A percentile compares a stretch with the other conserved stretches of the same genome.
phyloP scores from a whole-genome alignment of 2,329 filamentous ascomycete genomes.

The Venturia aucupariae region DNA sequence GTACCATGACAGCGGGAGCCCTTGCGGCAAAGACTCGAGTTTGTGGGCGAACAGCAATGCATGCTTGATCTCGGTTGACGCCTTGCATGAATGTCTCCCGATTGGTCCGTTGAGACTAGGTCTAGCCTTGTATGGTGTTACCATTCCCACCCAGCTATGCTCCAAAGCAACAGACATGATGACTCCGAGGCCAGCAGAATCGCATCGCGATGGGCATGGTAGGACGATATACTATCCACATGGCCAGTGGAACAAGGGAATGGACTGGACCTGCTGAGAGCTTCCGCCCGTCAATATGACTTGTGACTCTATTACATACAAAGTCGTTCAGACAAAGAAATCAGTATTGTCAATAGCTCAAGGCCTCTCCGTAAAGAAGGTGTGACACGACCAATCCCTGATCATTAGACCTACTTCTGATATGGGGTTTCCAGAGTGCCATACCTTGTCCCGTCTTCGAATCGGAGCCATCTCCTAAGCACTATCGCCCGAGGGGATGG shows the following conservation, averaged over 20 bases:
- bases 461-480: constrained; percentile 23
- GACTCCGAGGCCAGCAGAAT: neutral
- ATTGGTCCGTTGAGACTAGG: neutral
- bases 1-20: neutral
- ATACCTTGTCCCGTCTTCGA: constrained; percentile 20
- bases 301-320: neutral
- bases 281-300: neutral
- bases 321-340: neutral
- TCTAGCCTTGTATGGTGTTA: neutral
- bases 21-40: neutral
- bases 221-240: neutral
- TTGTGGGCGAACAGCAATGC: neutral
- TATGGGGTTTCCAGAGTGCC: constrained; percentile 12
- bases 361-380: constrained; percentile 14
- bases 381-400: neutral
- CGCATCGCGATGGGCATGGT: neutral
- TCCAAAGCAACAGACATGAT: neutral
- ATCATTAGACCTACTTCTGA: neutral
- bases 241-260: neutral
- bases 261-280: neutral
- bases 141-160: neutral
- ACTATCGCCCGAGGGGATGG: constrained; percentile 28
- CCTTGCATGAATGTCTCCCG: neutral
- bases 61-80: neutral
- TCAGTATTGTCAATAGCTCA: neutral